A percentile compares a stretch with the other conserved stretches of the same genome.
Conservation (phyloP, 208 protist species). For the Crithidia acanthocephali region DNA sequence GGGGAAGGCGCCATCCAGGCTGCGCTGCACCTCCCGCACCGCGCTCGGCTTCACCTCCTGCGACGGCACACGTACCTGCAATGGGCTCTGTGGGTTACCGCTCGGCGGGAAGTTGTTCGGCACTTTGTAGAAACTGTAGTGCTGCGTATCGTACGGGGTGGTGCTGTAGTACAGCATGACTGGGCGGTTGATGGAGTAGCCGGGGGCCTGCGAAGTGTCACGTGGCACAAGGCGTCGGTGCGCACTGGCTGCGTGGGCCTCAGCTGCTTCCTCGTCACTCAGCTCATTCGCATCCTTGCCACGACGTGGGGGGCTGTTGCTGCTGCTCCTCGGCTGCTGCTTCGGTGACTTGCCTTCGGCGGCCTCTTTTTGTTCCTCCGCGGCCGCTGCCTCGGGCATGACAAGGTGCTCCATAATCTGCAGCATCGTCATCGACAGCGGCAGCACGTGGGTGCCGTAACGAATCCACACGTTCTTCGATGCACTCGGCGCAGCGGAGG, state of each 20-base stretch:
- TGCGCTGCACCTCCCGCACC: constrained; percentile 36
- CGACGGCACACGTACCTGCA: constrained; percentile 33
- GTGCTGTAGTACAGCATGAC: constrained; percentile 75
- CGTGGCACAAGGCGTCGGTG: constrained; percentile 8
- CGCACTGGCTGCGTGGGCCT: background rate
- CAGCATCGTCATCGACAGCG: constrained; percentile 77
- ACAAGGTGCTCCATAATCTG: constrained; percentile 66
- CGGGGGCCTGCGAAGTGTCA: constrained; percentile 11
- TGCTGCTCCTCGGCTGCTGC: background rate
- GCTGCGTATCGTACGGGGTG: constrained; percentile 52
- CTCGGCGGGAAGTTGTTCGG: constrained; percentile 21
- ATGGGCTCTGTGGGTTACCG: constrained; percentile 16
- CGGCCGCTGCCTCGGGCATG: constrained; percentile 12
- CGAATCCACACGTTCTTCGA: constrained; percentile 65
- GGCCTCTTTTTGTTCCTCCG: constrained; percentile 6
- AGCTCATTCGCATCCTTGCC: background rate
- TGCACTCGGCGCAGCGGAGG: background rate
- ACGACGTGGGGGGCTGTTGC: background rate
- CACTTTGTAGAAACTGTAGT: constrained; percentile 30
- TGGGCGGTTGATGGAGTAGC: constrained; percentile 31
- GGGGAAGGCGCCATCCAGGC: constrained; percentile 40
- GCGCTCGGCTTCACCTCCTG: constrained; percentile 31
- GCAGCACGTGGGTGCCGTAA: constrained; percentile 66
- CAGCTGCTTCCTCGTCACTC: constrained; percentile 1
- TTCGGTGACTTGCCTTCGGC: background rate